Conservation (phyloP, 2,329 filamentous ascomycete genomes). For the Fusarium sp. region DNA sequence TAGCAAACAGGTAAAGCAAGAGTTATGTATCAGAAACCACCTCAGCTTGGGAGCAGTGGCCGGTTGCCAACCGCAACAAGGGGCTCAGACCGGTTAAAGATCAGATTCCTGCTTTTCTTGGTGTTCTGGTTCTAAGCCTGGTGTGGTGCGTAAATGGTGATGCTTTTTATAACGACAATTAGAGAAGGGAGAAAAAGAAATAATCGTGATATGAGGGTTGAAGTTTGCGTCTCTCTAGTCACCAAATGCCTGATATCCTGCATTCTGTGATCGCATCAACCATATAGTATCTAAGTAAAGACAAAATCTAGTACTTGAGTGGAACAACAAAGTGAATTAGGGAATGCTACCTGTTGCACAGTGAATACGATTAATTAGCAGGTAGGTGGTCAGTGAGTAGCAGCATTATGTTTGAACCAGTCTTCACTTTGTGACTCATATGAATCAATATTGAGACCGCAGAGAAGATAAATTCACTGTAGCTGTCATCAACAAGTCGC, state of each 20-base stretch:
- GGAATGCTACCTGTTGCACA: background rate
- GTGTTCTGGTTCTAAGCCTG: conserved; percentile 18
- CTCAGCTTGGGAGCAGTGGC: background rate
- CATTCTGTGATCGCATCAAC: conserved; percentile 3
- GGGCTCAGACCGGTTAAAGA: conserved; percentile 31
- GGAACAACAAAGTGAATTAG: background rate
- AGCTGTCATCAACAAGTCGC: conserved; percentile 2
- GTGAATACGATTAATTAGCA: background rate
- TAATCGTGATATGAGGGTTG: background rate
- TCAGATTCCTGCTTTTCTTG: conserved; percentile 21
- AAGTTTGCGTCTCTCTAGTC: background rate
- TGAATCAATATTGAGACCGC: background rate
- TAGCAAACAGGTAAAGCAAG: background rate
- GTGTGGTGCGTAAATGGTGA: background rate
- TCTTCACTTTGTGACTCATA: background rate
- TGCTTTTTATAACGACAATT: background rate
- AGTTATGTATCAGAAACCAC: conserved; percentile 8
- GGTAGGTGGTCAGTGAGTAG: background rate
- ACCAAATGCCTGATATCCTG: background rate
- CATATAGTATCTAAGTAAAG: background rate
- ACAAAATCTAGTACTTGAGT: background rate
- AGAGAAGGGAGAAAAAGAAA: background rate
- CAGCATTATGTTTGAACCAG: background rate
- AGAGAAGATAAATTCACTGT: background rate
- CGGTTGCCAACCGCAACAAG: conserved; percentile 17